Evolutionary conservation across 345 rosid genomes (phyloP).

Genomic region (Conringia planisiliqua): DNA sequence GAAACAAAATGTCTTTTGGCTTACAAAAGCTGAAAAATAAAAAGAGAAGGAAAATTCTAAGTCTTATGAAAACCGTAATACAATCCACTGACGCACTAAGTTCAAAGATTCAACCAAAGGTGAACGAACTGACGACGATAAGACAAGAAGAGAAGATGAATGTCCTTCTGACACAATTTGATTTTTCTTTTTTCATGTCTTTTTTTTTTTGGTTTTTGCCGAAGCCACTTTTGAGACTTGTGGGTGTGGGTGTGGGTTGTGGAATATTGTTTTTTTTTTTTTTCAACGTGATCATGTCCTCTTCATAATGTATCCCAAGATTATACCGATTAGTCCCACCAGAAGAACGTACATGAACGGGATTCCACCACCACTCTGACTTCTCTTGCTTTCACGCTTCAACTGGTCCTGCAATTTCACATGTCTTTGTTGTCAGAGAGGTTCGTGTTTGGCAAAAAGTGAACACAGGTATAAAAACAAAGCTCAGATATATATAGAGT

Average conservation of each 20-base stretch:
- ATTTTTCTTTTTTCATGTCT: constrained; percentile 23
- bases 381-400: constrained; percentile 46
- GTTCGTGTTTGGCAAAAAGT: neutral
- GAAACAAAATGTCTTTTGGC: neutral
- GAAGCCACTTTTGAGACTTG: neutral
- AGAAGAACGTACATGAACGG: constrained; percentile 51
- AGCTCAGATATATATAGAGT: neutral
- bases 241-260: neutral
- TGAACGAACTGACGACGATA: constrained; percentile 16
- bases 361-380: constrained; percentile 38
- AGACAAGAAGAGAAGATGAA: constrained; percentile 21
- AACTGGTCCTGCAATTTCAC: constrained; percentile 54
- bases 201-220: neutral
- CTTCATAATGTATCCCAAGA: constrained; percentile 75
- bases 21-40: neutral
- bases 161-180: constrained; percentile 21
- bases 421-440: neutral
- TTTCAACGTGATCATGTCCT: constrained; percentile 38
- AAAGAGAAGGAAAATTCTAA: constrained; percentile 1
- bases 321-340: constrained; percentile 62
- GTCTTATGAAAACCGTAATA: constrained; percentile 15
- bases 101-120: constrained; percentile 9
- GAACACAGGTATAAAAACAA: neutral
- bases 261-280: neutral
- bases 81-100: constrained; percentile 13